These are phyloP conservation scores for Aureobasidium sp. DNA, from an alignment of 2,329 filamentous ascomycete genomes.

Conservation along the genomic window DNA sequence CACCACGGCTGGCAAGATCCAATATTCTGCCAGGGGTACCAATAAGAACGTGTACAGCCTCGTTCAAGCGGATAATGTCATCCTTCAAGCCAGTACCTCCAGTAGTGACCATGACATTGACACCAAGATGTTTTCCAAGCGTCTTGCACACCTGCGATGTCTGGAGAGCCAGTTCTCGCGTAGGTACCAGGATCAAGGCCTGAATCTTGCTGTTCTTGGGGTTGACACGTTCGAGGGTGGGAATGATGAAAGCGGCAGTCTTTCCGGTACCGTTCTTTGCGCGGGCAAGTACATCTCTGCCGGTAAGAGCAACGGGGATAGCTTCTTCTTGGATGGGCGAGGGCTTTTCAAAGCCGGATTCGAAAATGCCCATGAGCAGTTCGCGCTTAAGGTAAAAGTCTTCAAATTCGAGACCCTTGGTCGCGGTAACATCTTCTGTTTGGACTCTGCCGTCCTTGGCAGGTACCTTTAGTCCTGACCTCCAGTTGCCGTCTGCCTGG, in stretches of 20 bases:
- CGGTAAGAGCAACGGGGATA: slow-evolving; percentile 91
- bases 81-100: slow-evolving; percentile 92
- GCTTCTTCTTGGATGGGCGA: slow-evolving; percentile 99
- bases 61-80: slow-evolving; percentile 90
- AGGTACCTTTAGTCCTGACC: slow-evolving; percentile 62
- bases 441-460: slow-evolving; percentile 68
- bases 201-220: slow-evolving; percentile 95
- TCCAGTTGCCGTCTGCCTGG: slow-evolving; percentile 58
- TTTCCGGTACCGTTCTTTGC: slow-evolving; percentile 99
- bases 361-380: slow-evolving; percentile 97
- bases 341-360: slow-evolving; percentile 96
- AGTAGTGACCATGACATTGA: slow-evolving; percentile 99
- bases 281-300: slow-evolving; percentile 87
- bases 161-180: slow-evolving; percentile 92
- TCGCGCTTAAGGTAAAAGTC: slow-evolving; percentile 93
- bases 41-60: slow-evolving; percentile 94
- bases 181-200: slow-evolving; percentile 91
- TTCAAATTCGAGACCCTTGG: slow-evolving; percentile 95
- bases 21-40: slow-evolving; percentile 94
- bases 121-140: slow-evolving; percentile 87
- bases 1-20: slow-evolving; percentile 90
- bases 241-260: slow-evolving; percentile 96
- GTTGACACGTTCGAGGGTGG: slow-evolving; percentile 90
- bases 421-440: slow-evolving; percentile 95
- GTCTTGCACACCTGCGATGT: slow-evolving; percentile 99